Conservation (phyloP, 148 eudicot genomes). For the Rhododendron mucronatum region DNA sequence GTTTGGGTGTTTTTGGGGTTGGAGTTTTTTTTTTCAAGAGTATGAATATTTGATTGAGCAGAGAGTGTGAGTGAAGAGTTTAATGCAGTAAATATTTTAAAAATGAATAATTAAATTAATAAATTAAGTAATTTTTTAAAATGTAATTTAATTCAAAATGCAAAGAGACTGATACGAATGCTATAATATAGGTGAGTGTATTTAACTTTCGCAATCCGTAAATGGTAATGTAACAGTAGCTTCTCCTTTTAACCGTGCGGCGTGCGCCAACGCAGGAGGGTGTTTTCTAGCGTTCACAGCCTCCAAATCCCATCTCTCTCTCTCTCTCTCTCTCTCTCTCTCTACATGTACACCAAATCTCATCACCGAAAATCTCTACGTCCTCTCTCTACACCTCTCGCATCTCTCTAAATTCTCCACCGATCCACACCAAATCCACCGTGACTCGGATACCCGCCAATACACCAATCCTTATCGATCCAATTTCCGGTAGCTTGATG, state of each 20-base stretch:
- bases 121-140: too few relatives aligned
- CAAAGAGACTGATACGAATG: too few relatives aligned
- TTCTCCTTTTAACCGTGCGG: background rate
- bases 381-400: conserved; percentile 3
- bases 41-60: too few relatives aligned
- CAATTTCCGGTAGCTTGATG: background rate
- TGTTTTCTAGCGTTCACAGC: conserved; percentile 4
- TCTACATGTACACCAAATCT: conserved; percentile 44
- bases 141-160: too few relatives aligned
- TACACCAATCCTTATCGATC: conserved; percentile 10
- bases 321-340: conserved; percentile 24
- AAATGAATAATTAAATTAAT: too few relatives aligned
- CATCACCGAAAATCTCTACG: conserved; percentile 56
- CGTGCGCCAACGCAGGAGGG: conserved; percentile 6
- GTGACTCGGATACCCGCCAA: background rate
- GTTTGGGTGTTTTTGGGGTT: too few relatives aligned
- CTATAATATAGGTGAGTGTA: background rate
- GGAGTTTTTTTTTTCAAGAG: too few relatives aligned
- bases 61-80: too few relatives aligned
- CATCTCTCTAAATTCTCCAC: conserved; percentile 22
- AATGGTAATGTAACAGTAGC: conserved; percentile 5
- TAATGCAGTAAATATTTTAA: too few relatives aligned
- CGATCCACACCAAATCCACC: conserved; percentile 12
- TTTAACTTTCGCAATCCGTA: background rate
- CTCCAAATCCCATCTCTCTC: conserved; percentile 6